phyloP scores from a whole-genome alignment of 73 alveolate species.

The Blepharisma japonicum region DNA sequence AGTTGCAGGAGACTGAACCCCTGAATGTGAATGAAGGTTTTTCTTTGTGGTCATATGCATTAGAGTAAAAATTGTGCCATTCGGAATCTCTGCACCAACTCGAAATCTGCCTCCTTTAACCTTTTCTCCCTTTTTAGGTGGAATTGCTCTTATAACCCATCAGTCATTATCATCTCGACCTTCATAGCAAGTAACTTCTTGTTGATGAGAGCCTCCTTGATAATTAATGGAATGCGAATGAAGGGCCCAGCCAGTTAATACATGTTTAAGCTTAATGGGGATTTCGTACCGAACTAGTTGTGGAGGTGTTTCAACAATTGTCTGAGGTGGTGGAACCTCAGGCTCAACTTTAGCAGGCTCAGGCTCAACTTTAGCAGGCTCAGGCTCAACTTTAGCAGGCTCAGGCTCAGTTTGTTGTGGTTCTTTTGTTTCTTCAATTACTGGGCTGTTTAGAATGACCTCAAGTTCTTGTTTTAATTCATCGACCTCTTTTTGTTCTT shows the following conservation, averaged over 20 bases:
- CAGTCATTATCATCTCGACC: background rate
- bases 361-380: too few species aligned
- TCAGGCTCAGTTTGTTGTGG: too few species aligned
- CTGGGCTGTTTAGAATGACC: too few species aligned
- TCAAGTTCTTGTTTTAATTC: too few species aligned
- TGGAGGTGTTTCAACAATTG: background rate
- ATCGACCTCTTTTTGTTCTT: too few species aligned
- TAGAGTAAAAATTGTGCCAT: slow-evolving; percentile 40
- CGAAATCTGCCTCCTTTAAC: slow-evolving; percentile 29
- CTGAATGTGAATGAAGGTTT: slow-evolving; percentile 51
- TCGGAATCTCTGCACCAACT: slow-evolving; percentile 38
- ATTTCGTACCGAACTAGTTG: background rate
- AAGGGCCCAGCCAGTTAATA: background rate
- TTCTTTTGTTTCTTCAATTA: too few species aligned
- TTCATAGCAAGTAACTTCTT: background rate
- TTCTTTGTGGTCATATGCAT: slow-evolving; percentile 54
- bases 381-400: too few species aligned
- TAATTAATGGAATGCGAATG: background rate
- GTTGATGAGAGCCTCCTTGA: background rate
- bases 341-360: too few species aligned
- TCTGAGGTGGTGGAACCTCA: too few species aligned
- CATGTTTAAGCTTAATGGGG: background rate
- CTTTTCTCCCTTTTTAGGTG: background rate
- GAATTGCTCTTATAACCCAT: slow-evolving; percentile 49
- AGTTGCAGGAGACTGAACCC: slow-evolving; percentile 45